A percentile compares a stretch with the other conserved stretches of the same genome.
These are phyloP conservation scores for Phaeotremella skinneri DNA, from an alignment of 768 basidiomycete genomes.

Conservation along the genomic window DNA sequence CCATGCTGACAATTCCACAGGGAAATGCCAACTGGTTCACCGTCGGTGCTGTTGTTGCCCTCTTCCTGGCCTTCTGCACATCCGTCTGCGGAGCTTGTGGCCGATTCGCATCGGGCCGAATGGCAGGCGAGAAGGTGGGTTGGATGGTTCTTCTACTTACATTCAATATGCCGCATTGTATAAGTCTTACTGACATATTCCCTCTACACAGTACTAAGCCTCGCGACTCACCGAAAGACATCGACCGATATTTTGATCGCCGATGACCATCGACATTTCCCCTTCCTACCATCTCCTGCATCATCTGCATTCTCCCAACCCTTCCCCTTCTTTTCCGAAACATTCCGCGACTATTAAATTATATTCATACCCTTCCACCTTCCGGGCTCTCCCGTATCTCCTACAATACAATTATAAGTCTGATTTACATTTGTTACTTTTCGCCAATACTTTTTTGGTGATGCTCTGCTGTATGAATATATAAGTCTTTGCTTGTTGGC, in stretches of 20 bases:
- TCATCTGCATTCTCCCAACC: background rate
- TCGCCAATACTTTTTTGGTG: background rate
- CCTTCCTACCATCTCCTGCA: background rate
- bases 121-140: conserved; percentile 47
- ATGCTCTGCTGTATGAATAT: background rate
- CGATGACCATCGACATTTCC: background rate
- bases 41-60: conserved; percentile 67
- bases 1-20: conserved; percentile 52
- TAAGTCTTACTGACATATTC: background rate
- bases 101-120: conserved; percentile 53
- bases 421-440: background rate
- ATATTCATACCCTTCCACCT: background rate
- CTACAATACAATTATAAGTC: background rate
- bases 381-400: background rate
- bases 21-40: conserved; percentile 83
- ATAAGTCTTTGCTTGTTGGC: background rate
- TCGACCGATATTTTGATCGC: background rate
- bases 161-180: no score
- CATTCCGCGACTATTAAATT: background rate
- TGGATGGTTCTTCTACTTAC: background rate
- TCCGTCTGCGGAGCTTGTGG: conserved; percentile 68
- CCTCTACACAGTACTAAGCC: conserved; percentile 18
- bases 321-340: background rate
- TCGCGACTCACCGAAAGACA: background rate
- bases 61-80: conserved; percentile 66